Percentiles rank a stretch among this genome's conserved stretches.
Evolutionary conservation across 768 basidiomycete genomes (phyloP).

Genomic region (Cystobasidiopsis lactophilus): DNA sequence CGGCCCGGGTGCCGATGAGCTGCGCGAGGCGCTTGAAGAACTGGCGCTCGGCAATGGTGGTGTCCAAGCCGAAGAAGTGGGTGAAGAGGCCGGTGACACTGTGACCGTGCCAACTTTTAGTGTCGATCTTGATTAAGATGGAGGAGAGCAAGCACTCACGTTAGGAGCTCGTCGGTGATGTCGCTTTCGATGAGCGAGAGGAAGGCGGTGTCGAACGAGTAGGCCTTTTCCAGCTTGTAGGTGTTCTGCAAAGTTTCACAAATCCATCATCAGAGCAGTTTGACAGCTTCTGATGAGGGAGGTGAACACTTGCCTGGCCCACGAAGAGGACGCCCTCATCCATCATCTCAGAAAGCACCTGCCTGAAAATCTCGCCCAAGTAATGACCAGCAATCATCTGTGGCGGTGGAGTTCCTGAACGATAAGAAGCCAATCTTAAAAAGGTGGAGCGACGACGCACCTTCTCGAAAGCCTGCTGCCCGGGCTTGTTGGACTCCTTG

Average conservation of each 20-base stretch:
- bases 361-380: slow-evolving; percentile 81
- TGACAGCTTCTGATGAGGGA: neutral
- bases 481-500: slow-evolving; percentile 84
- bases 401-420: neutral
- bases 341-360: slow-evolving; percentile 69
- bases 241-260: slow-evolving; percentile 88
- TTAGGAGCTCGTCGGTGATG: slow-evolving; percentile 84
- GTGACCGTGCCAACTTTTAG: neutral
- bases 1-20: slow-evolving; percentile 47
- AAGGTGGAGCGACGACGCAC: slow-evolving; percentile 28
- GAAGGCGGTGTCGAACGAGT: slow-evolving; percentile 88
- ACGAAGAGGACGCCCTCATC: slow-evolving; percentile 80
- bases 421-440: too few species aligned
- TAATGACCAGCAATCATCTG: slow-evolving; percentile 20
- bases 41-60: slow-evolving; percentile 83
- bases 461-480: slow-evolving; percentile 69
- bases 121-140: neutral
- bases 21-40: slow-evolving; percentile 89
- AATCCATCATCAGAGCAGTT: neutral
- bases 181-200: slow-evolving; percentile 92
- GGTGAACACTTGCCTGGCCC: slow-evolving; percentile 26
- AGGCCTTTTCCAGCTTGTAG: slow-evolving; percentile 80
- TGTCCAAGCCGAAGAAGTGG: slow-evolving; percentile 90
- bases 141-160: slow-evolving; percentile 20
- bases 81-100: slow-evolving; percentile 82